phyloP scores from a whole-genome alignment of 2,329 filamentous ascomycete species.

The Graphilbum fragrans region DNA sequence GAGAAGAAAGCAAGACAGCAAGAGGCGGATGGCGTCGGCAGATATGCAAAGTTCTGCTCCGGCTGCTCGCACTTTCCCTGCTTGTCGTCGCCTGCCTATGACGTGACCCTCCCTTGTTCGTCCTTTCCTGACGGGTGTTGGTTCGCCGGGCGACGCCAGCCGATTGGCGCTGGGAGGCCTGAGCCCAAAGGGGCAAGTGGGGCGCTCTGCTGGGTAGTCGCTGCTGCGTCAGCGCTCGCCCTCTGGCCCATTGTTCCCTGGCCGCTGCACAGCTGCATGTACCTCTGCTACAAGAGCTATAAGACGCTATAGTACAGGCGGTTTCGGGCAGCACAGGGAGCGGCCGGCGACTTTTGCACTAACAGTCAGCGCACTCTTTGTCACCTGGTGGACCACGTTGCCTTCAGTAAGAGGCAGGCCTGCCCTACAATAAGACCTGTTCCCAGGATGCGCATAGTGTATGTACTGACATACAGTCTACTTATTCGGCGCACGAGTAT shows the following conservation, averaged over 20 bases:
- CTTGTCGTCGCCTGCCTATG: conserved; percentile 2
- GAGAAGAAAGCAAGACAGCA: not conserved
- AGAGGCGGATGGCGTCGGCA: not conserved
- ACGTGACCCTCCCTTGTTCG: conserved; percentile 6
- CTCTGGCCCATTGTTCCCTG: not conserved
- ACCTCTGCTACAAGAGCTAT: too few relatives aligned
- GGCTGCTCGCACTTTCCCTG: conserved; percentile 1
- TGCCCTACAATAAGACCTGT: too few relatives aligned
- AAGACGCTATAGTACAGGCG: too few relatives aligned
- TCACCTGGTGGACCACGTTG: too few relatives aligned
- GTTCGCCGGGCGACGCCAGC: conserved; percentile 13
- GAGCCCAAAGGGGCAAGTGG: not conserved
- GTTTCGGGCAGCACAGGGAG: too few relatives aligned
- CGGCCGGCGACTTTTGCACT: too few relatives aligned
- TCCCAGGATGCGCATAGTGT: too few relatives aligned
- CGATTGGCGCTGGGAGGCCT: not conserved
- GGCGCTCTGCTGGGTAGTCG: not conserved
- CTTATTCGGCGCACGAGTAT: too few relatives aligned
- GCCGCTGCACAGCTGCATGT: not conserved
- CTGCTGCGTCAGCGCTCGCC: too few relatives aligned
- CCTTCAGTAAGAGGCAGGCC: too few relatives aligned
- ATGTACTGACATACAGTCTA: too few relatives aligned
- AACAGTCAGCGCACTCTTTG: too few relatives aligned
- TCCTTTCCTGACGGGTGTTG: not conserved
- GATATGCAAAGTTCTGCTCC: not conserved